Conservation (phyloP, 805 yeast genomes). For the Saturnispora ahearnii region DNA sequence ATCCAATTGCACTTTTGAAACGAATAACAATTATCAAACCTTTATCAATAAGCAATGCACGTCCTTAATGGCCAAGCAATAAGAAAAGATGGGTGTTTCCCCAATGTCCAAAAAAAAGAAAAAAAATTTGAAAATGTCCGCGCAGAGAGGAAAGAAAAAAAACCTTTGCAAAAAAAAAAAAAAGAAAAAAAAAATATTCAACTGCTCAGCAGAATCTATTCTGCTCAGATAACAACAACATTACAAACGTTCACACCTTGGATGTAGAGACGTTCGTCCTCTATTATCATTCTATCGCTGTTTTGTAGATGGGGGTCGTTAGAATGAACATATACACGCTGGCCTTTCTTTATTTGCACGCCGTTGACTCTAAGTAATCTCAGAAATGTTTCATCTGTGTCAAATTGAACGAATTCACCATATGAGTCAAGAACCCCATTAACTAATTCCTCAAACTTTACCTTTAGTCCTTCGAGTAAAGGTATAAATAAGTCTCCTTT, state of each 20-base stretch:
- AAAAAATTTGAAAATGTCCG: neutral
- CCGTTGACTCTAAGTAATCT: neutral
- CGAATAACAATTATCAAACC: neutral
- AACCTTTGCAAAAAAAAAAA: neutral
- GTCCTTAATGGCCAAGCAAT: neutral
- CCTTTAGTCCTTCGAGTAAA: conserved; percentile 33
- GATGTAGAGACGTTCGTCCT: neutral
- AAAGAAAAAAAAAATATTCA: neutral
- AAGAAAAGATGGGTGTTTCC: neutral
- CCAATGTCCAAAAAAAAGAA: neutral
- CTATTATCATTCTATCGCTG: neutral
- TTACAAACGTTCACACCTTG: neutral
- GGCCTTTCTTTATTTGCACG: neutral
- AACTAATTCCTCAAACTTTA: conserved; percentile 35
- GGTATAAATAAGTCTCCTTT: conserved; percentile 33
- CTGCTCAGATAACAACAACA: neutral
- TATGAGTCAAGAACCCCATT: neutral
- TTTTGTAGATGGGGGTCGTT: neutral
- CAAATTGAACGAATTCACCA: neutral
- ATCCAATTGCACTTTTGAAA: neutral
- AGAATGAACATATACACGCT: neutral
- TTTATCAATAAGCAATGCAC: neutral
- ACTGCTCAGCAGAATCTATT: neutral
- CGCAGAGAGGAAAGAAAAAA: neutral
- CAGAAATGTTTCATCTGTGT: neutral